phyloP scores from a whole-genome alignment of 2,329 filamentous ascomycete species.

The Zymoseptoria crescenta region DNA sequence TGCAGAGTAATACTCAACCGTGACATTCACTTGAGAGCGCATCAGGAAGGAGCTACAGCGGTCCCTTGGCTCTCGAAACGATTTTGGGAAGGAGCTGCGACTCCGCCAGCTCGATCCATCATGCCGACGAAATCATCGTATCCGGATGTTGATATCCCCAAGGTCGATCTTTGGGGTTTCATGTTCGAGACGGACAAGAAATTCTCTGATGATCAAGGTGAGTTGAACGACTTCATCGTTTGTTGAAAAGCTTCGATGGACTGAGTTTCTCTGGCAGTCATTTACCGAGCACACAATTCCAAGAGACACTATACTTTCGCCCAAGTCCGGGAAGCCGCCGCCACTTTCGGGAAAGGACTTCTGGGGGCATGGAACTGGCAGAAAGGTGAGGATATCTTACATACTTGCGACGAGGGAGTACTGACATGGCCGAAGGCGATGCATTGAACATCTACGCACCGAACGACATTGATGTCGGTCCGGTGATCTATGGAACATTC shows the following conservation, averaged over 20 bases:
- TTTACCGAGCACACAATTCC: slow-evolving; percentile 66
- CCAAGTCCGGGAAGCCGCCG: slow-evolving; percentile 56
- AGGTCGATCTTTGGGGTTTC: slow-evolving; percentile 69
- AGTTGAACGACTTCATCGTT: not conserved
- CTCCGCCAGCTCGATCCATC: slow-evolving; percentile 8
- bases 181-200: slow-evolving; percentile 62
- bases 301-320: slow-evolving; percentile 62
- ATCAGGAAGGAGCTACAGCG: not conserved
- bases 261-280: slow-evolving; percentile 44
- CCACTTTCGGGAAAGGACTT: slow-evolving; percentile 74
- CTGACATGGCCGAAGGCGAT: slow-evolving; percentile 38
- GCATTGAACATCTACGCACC: slow-evolving; percentile 76
- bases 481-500: slow-evolving; percentile 55
- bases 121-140: slow-evolving; percentile 69
- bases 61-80: not conserved
- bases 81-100: slow-evolving; percentile 4
- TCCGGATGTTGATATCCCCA: slow-evolving; percentile 59
- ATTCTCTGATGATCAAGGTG: slow-evolving; percentile 68
- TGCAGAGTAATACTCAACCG: not conserved
- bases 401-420: not conserved
- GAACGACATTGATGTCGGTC: slow-evolving; percentile 72
- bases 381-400: slow-evolving; percentile 44
- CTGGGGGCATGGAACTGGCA: slow-evolving; percentile 67
- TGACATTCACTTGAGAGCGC: not conserved
- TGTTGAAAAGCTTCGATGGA: not conserved